These are phyloP conservation scores for Solanum arcanum DNA, from an alignment of 257 asterid genomes.

Conservation along the genomic window DNA sequence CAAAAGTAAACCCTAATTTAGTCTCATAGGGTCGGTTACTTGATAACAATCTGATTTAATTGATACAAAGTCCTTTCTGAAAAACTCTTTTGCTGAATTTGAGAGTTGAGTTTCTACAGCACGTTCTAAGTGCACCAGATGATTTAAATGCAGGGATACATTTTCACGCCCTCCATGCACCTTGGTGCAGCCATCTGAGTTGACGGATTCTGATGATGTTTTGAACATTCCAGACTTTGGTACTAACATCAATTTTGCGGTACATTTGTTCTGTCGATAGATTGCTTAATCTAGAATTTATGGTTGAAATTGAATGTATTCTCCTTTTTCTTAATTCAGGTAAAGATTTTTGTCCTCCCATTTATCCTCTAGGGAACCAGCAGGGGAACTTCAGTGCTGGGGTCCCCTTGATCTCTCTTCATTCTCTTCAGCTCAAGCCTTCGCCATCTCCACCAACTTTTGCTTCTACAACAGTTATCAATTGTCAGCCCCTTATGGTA, in stretches of 20 bases:
- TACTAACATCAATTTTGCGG: slow-evolving; percentile 11
- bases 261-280: not conserved
- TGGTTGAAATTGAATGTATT: slow-evolving; percentile 7
- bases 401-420: slow-evolving; percentile 64
- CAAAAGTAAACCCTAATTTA: not conserved
- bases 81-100: not conserved
- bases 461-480: slow-evolving; percentile 75
- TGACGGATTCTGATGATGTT: slow-evolving; percentile 31
- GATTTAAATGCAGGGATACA: slow-evolving; percentile 68
- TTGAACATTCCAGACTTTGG: slow-evolving; percentile 70
- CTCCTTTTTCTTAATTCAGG: slow-evolving; percentile 33
- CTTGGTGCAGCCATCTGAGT: slow-evolving; percentile 81
- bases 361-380: slow-evolving; percentile 82
- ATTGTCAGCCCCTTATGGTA: slow-evolving; percentile 89
- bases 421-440: slow-evolving; percentile 77
- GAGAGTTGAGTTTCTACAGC: not conserved
- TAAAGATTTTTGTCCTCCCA: slow-evolving; percentile 75
- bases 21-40: not conserved
- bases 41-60: not conserved
- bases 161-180: slow-evolving; percentile 93
- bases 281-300: slow-evolving; percentile 7
- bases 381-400: slow-evolving; percentile 45
- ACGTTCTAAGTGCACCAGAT: not conserved
- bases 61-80: not conserved
- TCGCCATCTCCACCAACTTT: slow-evolving; percentile 79